phyloP scores from a whole-genome alignment of 1,284 basidiomycete genomes.

The Austroboletus novae-zelandiae region DNA sequence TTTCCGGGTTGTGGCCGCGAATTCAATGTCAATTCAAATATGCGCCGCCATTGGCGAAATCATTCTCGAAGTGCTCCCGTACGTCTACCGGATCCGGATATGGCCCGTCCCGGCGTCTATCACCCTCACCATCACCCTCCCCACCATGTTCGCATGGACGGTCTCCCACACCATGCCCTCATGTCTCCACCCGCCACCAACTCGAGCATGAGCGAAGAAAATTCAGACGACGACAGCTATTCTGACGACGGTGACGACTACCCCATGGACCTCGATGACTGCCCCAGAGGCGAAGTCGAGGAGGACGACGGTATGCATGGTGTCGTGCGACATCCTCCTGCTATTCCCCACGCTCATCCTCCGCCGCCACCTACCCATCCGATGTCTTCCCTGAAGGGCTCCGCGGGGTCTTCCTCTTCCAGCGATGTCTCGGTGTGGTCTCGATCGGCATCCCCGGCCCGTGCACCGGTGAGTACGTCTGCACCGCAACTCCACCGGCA shows the following conservation, averaged over 20 bases:
- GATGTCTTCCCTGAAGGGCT: constrained; percentile 10
- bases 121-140: constrained; percentile 13
- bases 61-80: constrained; percentile 39
- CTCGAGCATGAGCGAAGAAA: constrained; percentile 28
- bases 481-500: constrained; percentile 16
- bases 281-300: constrained; percentile 2
- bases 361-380: constrained; percentile 3
- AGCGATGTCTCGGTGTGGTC: constrained; percentile 28
- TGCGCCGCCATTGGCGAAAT: constrained; percentile 74
- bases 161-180: constrained; percentile 17
- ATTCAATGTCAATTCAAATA: constrained; percentile 81
- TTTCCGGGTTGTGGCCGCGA: constrained; percentile 69
- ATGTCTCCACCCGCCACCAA: constrained; percentile 32
- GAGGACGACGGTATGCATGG: constrained; percentile 11
- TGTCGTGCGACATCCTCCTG: background rate
- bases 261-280: constrained; percentile 25
- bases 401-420: constrained; percentile 20
- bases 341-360: constrained; percentile 1
- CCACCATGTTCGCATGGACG: constrained; percentile 12
- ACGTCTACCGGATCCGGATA: constrained; percentile 22
- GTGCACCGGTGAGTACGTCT: constrained; percentile 1
- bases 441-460: constrained; percentile 28
- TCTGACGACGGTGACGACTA: constrained; percentile 27
- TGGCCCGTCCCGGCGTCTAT: constrained; percentile 13
- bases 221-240: constrained; percentile 29